These are phyloP conservation scores for Zymoseptoria tritici DNA, from an alignment of 2,329 filamentous ascomycete species.

Conservation along the genomic window DNA sequence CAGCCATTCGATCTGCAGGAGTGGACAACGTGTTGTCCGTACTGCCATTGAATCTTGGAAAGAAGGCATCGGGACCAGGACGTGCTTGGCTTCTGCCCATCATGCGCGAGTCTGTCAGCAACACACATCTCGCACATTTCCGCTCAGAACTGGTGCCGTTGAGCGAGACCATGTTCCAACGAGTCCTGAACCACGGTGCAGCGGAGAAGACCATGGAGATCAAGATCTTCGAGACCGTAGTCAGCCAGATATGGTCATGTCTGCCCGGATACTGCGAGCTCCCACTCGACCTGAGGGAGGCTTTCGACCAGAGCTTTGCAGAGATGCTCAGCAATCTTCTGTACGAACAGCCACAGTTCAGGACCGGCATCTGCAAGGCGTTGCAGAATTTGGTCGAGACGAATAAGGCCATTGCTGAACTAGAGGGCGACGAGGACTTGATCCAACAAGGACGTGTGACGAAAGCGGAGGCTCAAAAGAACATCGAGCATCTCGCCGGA, in stretches of 20 bases:
- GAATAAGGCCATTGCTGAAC: slow-evolving; percentile 69
- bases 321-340: slow-evolving; percentile 86
- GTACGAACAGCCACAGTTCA: slow-evolving; percentile 82
- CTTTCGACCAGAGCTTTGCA: slow-evolving; percentile 83
- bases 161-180: slow-evolving; percentile 84
- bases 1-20: slow-evolving; percentile 83
- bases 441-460: slow-evolving; percentile 71
- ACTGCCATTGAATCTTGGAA: slow-evolving; percentile 75
- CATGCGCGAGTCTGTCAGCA: slow-evolving; percentile 79
- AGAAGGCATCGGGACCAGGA: slow-evolving; percentile 68
- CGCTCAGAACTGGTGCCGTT: slow-evolving; percentile 77
- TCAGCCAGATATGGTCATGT: slow-evolving; percentile 91
- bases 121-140: slow-evolving; percentile 82
- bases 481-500: slow-evolving; percentile 69
- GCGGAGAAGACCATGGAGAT: slow-evolving; percentile 89
- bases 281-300: slow-evolving; percentile 58
- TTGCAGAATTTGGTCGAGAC: slow-evolving; percentile 85
- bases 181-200: slow-evolving; percentile 71
- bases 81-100: slow-evolving; percentile 93
- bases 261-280: slow-evolving; percentile 93
- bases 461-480: slow-evolving; percentile 66
- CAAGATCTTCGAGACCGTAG: slow-evolving; percentile 95
- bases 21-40: slow-evolving; percentile 75
- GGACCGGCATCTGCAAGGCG: slow-evolving; percentile 78
- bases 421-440: slow-evolving; percentile 64